Base-by-base conservation (phyloP, 305 asterid species). In the Plantago rigida region DNA sequence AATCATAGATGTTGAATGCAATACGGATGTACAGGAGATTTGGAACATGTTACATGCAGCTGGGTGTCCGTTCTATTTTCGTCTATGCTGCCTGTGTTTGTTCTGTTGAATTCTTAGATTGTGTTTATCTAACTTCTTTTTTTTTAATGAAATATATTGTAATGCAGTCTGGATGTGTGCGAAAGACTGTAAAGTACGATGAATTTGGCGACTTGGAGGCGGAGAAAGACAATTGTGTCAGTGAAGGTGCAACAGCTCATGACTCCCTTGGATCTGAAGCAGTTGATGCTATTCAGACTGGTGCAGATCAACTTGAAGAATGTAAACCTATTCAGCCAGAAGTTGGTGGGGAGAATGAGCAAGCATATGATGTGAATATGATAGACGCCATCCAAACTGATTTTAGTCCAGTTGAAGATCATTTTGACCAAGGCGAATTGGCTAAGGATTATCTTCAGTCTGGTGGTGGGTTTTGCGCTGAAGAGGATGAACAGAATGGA, bases 381-480 rank as follows among this genome's bases (percentile, higher is more conserved):
- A 63, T 6, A 29, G 59, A 28, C 57, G 44, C 59, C 5, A 15
- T 41, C 46, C 68, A 61, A 50, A 55, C 63, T 17, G 68, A 58
- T 47, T 77, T 56, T 60, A 28, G 15, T 60, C 65, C 60, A 71
- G 63, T 36, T 14, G 69, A 70, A 29, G 73, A 65, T 24, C 68
- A 67, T 70, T 47, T 56, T 4, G 26, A 71, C 24, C 73, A 74
- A 70, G 70, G 60, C 55, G 65, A 59, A 61, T 66, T 52, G 47
- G 55, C 78, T 3, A 63, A 77, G 47, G 94, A 80, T n/a, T 82
- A 79, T 84, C 86, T 82, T 62, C 74, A 78, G 59, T 70, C 69
- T 26, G 96, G 96, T 9, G 99, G 99, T 66, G 99, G 96, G 34
- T 88, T 92, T 73, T 84, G 95, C 69, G 34, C 69, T 58, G 87